Percentiles rank a stretch among this genome's conserved stretches.
phyloP scores from a whole-genome alignment of 805 yeast species.

The Yarrowia phangngaensis region DNA sequence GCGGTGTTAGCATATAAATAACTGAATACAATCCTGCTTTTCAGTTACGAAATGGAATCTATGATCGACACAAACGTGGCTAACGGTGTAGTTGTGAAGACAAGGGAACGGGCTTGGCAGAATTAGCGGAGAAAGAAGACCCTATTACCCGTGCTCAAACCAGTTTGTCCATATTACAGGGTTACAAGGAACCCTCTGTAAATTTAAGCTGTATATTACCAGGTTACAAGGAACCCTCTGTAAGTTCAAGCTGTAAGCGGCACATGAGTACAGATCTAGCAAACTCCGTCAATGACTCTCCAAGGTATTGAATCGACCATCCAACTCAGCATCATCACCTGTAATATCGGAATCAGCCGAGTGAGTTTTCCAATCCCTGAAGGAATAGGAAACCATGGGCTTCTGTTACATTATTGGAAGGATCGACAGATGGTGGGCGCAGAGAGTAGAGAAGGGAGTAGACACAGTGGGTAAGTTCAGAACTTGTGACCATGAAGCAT shows the following conservation, averaged over 20 bases:
- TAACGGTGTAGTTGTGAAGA: no score
- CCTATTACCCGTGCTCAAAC: neutral
- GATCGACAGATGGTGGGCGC: conserved; percentile 59
- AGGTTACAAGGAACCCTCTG: conserved; percentile 41
- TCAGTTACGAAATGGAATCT: no score
- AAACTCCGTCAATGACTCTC: conserved; percentile 68
- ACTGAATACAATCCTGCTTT: no score
- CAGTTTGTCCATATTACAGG: conserved; percentile 13
- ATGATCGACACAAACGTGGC: no score
- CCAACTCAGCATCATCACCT: conserved; percentile 68
- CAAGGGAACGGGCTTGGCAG: no score
- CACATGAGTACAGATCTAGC: conserved; percentile 60
- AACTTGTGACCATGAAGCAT: conserved; percentile 78
- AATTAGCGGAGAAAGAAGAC: no score
- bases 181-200: conserved; percentile 37
- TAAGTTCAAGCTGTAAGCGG: conserved; percentile 52
- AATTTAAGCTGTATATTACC: conserved; percentile 46
- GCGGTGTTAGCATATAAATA: no score
- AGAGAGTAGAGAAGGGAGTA: conserved; percentile 49
- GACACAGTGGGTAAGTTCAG: conserved; percentile 53
- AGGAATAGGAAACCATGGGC: conserved; percentile 60
- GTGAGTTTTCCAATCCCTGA: conserved; percentile 58
- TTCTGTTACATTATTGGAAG: conserved; percentile 50
- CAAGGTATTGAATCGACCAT: conserved; percentile 61
- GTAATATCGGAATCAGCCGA: conserved; percentile 56